Percentiles rank a stretch among this genome's conserved stretches.
These are phyloP conservation scores for Ascochyta fabae DNA, from an alignment of 2,329 filamentous ascomycete genomes.

Conservation along the genomic window DNA sequence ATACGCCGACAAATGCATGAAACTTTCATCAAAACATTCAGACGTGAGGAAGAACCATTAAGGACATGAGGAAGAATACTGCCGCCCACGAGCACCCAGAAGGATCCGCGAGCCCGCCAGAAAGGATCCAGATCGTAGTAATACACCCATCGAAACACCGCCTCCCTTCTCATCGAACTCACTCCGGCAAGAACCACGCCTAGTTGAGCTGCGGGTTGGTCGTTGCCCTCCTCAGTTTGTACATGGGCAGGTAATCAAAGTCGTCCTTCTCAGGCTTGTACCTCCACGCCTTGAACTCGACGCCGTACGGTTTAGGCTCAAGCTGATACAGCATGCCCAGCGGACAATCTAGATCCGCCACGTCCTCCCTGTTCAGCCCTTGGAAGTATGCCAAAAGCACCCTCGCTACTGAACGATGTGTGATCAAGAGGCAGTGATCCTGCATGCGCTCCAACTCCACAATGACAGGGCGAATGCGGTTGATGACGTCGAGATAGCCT, in stretches of 20 bases:
- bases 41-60: conserved; percentile 4
- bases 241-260: conserved; percentile 88
- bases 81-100: neutral
- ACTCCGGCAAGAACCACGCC: conserved; percentile 7
- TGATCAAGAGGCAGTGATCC: conserved; percentile 90
- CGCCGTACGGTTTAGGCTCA: conserved; percentile 96
- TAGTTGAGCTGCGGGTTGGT: conserved; percentile 26
- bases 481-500: conserved; percentile 96
- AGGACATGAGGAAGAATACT: conserved; percentile 4
- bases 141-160: conserved; percentile 13
- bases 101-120: neutral
- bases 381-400: conserved; percentile 97
- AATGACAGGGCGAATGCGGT: conserved; percentile 91
- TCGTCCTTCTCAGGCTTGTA: conserved; percentile 80
- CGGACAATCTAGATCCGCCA: conserved; percentile 92
- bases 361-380: conserved; percentile 86
- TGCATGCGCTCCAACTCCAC: conserved; percentile 97
- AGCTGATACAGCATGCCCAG: conserved; percentile 93
- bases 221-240: conserved; percentile 70
- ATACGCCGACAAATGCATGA: conserved; percentile 15
- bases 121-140: conserved; percentile 4
- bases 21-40: conserved; percentile 11
- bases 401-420: conserved; percentile 88
- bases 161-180: neutral
- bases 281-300: conserved; percentile 93